Evolutionary conservation across 352 stramenopile species (phyloP).

Genomic region (Thraustochytrium striatum): DNA sequence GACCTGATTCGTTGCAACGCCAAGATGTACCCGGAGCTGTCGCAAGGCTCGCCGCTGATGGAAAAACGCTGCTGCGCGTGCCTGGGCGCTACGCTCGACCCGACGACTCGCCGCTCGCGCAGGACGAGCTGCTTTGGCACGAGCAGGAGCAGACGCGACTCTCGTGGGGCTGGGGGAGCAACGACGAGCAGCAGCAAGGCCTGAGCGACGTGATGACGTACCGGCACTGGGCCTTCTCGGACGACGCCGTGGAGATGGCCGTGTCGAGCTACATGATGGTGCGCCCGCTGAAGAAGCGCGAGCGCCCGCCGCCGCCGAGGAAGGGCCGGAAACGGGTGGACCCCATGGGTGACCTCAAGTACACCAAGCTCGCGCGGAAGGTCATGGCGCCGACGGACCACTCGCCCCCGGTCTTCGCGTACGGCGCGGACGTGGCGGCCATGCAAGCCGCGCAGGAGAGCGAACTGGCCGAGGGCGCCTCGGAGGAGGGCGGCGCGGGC

Average conservation of each 20-base stretch:
- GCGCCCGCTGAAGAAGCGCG: conserved; percentile 25
- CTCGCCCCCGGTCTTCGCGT: not conserved
- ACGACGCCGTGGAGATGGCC: conserved; percentile 42
- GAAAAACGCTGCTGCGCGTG: conserved; percentile 11
- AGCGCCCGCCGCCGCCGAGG: not conserved
- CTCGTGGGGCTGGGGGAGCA: conserved; percentile 1
- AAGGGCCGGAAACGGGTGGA: not conserved
- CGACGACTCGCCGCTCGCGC: not conserved
- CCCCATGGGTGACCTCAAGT: not conserved
- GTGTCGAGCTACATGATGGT: conserved; percentile 47
- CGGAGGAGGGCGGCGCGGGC: no score
- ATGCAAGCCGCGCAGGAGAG: no score
- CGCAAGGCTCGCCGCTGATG: not conserved
- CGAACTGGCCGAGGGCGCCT: no score
- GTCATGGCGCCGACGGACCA: not conserved
- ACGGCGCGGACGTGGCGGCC: not conserved
- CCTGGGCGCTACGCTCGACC: not conserved
- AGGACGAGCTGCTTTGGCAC: no score
- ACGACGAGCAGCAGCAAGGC: conserved; percentile 27
- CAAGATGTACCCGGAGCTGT: conserved; percentile 28
- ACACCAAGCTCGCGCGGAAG: conserved; percentile 5
- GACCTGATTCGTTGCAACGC: conserved; percentile 39
- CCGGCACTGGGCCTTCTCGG: conserved; percentile 44
- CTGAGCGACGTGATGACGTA: conserved; percentile 45
- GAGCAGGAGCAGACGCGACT: conserved; percentile 15